Evolutionary conservation across 2,329 filamentous ascomycete genomes (phyloP).

Genomic region (Xylaria sp.): DNA sequence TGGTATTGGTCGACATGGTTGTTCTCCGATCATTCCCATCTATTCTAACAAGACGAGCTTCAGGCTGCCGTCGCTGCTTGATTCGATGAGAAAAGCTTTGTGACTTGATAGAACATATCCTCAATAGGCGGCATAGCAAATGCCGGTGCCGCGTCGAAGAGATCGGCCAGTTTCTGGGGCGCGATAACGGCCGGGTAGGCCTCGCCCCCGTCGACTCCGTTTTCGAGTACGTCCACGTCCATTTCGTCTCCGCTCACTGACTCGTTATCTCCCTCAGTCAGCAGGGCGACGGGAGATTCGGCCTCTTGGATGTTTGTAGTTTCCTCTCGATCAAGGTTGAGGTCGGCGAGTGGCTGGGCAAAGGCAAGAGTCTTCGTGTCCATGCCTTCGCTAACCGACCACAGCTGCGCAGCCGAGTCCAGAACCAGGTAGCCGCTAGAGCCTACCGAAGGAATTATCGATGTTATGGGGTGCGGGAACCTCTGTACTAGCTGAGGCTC

Average conservation of each 20-base stretch:
- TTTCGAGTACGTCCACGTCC: conserved; percentile 51
- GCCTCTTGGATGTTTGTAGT: conserved; percentile 34
- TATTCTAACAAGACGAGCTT: neutral
- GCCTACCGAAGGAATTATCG: conserved; percentile 64
- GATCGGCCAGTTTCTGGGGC: conserved; percentile 67
- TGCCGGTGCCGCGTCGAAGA: conserved; percentile 71
- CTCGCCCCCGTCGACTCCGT: conserved; percentile 52
- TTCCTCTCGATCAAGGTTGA: conserved; percentile 48
- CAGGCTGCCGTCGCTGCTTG: conserved; percentile 41
- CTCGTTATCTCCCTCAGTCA: conserved; percentile 46
- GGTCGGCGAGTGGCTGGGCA: conserved; percentile 58
- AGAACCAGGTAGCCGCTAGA: conserved; percentile 75
- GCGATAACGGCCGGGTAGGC: conserved; percentile 64
- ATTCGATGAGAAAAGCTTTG: conserved; percentile 64
- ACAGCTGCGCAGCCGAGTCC: conserved; percentile 75
- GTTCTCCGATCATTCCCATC: neutral
- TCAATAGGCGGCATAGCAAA: conserved; percentile 73
- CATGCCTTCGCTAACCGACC: conserved; percentile 62
- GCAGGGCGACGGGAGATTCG: conserved; percentile 35
- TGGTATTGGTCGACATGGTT: neutral
- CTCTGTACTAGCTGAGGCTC: conserved; percentile 61
- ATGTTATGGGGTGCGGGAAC: conserved; percentile 63
- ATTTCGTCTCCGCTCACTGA: conserved; percentile 47
- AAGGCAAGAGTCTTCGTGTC: conserved; percentile 55
- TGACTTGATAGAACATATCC: conserved; percentile 75